These are phyloP conservation scores for Leccinum fibrillosum DNA, from an alignment of 768 basidiomycete species.

Conservation along the genomic window DNA sequence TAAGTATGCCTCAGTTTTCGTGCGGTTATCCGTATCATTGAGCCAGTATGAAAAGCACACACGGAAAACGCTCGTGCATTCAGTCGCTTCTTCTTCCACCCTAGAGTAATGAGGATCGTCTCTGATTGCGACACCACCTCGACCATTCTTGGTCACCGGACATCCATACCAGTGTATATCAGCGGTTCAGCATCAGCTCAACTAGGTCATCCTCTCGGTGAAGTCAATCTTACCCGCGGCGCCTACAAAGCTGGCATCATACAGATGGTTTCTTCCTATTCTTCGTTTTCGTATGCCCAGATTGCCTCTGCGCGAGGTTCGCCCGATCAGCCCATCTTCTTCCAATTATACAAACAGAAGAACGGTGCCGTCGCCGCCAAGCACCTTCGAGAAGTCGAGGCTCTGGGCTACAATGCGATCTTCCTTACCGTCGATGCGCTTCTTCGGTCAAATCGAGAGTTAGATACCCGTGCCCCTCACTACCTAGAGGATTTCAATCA, in stretches of 20 bases:
- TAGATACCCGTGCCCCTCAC: conserved; percentile 62
- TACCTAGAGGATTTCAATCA: conserved; percentile 47
- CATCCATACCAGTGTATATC: conserved; percentile 79
- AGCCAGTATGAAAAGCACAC: conserved; percentile 42
- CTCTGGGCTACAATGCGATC: conserved; percentile 80
- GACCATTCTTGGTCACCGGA: conserved; percentile 65
- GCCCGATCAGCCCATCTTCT: conserved; percentile 64
- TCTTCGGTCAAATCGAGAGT: conserved; percentile 77
- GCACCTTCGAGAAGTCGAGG: conserved; percentile 67
- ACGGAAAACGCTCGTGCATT: conserved; percentile 75
- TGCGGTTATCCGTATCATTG: conserved; percentile 12
- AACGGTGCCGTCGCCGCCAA: conserved; percentile 63
- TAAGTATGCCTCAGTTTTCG: conserved; percentile 45
- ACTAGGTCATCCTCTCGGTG: conserved; percentile 87
- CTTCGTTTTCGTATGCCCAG: conserved; percentile 61
- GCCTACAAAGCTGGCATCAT: conserved; percentile 65
- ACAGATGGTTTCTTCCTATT: conserved; percentile 82
- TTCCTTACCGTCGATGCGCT: conserved; percentile 91
- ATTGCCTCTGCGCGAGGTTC: conserved; percentile 55
- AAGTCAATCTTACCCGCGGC: conserved; percentile 76
- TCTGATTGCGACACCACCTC: conserved; percentile 68
- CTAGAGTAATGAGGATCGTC: conserved; percentile 73
- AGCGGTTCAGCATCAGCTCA: conserved; percentile 79
- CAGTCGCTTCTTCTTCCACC: conserved; percentile 80
- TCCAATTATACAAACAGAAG: conserved; percentile 83